Evolutionary conservation across 345 rosid species (phyloP), one percentile per base, ranked within the genome.

Genomic region (Brassica juncea): DNA sequence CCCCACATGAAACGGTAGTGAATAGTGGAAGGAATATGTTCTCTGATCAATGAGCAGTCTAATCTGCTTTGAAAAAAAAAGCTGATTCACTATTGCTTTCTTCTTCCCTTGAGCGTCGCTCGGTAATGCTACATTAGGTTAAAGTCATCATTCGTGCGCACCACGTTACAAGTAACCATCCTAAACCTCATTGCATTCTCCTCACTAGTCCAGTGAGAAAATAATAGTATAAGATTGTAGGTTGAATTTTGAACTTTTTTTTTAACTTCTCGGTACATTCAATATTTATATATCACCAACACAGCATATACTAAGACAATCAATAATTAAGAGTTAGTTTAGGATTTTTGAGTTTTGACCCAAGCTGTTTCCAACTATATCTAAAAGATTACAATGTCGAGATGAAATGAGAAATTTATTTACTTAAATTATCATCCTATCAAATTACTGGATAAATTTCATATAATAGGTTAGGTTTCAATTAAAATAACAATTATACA

Each of bases 21-120:
- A 37, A 35, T 57, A 23, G 25, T 57, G 61, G 61, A 35, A 72
- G 4, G 68, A 27, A 72, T 62, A 72, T 72, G 59, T 25, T 16
- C 35, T 6, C 11, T 61, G 76, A 61, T 39, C 59, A 72, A n/a
- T 72, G 76, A 39, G 28, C 39, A 61, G 7, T 15, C 44, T 73
- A 44, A 27, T 37, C 27, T 42, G 42, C 7, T 73, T 16, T 61
- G 42, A 47, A 49, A 49, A n/a, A n/a, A 21, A 4, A 10, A 69
- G 25, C 30, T 15, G 16, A 54, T 54, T 34, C 32, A 34, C 21
- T 57, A 16, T 14, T 32, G 74, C 57, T 49, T 49, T 49, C 19
- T 49, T 49, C 15, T 49, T 49, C 39, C 39, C 8, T 34, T 34
- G 7, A n/a, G 57, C 57, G 7, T 49, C 16, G 19, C 57, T 23